These are phyloP conservation scores for Paxillus rubicundulus DNA, from an alignment of 768 basidiomycete species.

Conservation along the genomic window DNA sequence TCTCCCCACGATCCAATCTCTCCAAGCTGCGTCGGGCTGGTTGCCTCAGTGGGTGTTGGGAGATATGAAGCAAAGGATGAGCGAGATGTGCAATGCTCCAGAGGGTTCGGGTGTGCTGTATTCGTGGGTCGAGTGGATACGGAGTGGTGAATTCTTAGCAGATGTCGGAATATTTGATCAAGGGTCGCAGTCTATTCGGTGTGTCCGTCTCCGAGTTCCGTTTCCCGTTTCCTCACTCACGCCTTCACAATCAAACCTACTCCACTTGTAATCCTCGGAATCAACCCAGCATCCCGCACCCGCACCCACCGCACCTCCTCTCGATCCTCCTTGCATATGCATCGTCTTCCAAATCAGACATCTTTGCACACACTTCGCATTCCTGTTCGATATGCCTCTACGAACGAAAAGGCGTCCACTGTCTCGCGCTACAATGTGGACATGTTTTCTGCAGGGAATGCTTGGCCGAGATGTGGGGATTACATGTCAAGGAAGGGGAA, in stretches of 20 bases:
- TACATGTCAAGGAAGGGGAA: conserved; percentile 80
- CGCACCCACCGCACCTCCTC: conserved; percentile 52
- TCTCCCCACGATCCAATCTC: conserved; percentile 53
- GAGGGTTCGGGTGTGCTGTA: conserved; percentile 60
- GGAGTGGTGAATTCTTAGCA: conserved; percentile 61
- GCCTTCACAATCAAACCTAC: background rate
- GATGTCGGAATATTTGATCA: conserved; percentile 40
- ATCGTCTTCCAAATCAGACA: conserved; percentile 39
- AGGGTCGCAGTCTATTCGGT: conserved; percentile 31
- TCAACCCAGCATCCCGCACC: conserved; percentile 42
- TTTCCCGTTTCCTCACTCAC: conserved; percentile 31
- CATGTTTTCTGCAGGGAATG: conserved; percentile 88
- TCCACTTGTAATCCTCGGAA: background rate
- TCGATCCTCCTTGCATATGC: conserved; percentile 51
- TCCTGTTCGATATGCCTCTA: conserved; percentile 76
- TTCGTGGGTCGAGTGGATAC: conserved; percentile 70
- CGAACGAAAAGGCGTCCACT: conserved; percentile 70
- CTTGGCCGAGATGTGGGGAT: conserved; percentile 75
- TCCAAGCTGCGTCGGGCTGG: conserved; percentile 62
- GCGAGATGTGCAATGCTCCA: conserved; percentile 50
- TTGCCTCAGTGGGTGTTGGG: conserved; percentile 35
- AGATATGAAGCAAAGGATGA: conserved; percentile 40
- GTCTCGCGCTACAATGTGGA: conserved; percentile 63
- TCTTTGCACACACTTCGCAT: conserved; percentile 66
- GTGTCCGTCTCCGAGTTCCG: background rate